Evolutionary conservation across 177 flowering plant genomes (phyloP), one percentile per base, ranked within the genome.

Genomic region (Vitis hybrid): DNA sequence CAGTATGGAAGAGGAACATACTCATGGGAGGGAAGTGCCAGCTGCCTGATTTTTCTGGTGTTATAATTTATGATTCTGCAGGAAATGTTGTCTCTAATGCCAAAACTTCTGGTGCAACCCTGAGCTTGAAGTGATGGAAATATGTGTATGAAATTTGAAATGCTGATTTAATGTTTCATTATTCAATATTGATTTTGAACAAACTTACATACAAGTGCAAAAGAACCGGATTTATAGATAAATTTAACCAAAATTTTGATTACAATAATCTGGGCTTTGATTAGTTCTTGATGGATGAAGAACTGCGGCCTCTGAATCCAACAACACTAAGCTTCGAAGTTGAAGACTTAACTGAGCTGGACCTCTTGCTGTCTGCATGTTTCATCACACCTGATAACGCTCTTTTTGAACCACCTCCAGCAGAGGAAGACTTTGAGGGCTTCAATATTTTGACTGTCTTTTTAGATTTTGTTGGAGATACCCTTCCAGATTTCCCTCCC

Each of bases 21-120:
- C 81, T 93, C 66, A 89, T 89, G 98, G 98, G 98, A 4, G 94
- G 85, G 15, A 90, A 90, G 71, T 93, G 94, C 67, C 85, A 86
- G 84, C 82, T 89, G 7, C 98, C 97, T 0, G 97, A 90, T 68
- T 93, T 85, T 62, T 93, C 98, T 5, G 94, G 98, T 1, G 82
- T 89, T 74, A 90, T 93, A 16, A 73, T 85, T 2, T 93, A 93
- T 61, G 90, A 93, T 53, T 63, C 88, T 4, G 77, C 82, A 9
- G 98, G 96, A 34, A 83, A 85, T 48, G 60, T 85, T 3, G 79
- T 88, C 55, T 2, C 85, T 16, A 82, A 84, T 3, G 75, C 76
- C 14, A 84, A 72, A 71, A 62, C 74, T 56, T 63, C 79, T 13
- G 78, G 70, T 22, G 71, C 77, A 16, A 68, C 78, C 6, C 80